Conservation (phyloP, 2,329 filamentous ascomycete genomes). For the Claviceps citrina region DNA sequence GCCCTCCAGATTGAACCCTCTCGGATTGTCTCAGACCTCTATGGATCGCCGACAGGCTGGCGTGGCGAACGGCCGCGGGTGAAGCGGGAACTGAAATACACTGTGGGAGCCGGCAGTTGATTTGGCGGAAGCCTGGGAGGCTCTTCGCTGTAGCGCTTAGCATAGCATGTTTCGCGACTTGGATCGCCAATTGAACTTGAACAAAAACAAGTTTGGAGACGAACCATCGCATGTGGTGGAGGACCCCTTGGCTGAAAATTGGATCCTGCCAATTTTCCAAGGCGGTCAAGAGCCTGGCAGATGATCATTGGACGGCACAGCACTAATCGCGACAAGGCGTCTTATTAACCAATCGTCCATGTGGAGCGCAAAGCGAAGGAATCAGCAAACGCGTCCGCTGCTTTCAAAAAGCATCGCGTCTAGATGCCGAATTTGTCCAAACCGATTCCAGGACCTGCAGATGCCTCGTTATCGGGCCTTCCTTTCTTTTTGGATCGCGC, state of each 20-base stretch:
- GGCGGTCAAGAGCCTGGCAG: not conserved
- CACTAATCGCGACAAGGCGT: too few relatives aligned
- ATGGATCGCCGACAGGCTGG: conserved; percentile 50
- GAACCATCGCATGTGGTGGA: not conserved
- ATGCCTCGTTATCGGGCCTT: not conserved
- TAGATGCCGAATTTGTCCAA: not conserved
- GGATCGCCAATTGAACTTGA: conserved; percentile 2
- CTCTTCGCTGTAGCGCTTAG: conserved; percentile 12
- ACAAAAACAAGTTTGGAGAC: not conserved
- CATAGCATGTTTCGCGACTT: conserved; percentile 14
- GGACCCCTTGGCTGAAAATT: not conserved
- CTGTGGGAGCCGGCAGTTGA: conserved; percentile 4
- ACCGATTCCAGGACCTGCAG: too few relatives aligned
- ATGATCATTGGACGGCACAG: not conserved
- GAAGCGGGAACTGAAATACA: not conserved
- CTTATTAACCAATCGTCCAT: too few relatives aligned
- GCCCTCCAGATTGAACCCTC: conserved; percentile 16
- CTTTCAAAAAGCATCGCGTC: not conserved
- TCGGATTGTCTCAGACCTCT: conserved; percentile 43
- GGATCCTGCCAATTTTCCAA: conserved; percentile 12
- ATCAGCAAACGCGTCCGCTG: not conserved
- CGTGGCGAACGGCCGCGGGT: conserved; percentile 11
- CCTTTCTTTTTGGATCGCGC: not conserved
- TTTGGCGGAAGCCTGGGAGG: conserved; percentile 10
- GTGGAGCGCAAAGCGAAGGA: too few relatives aligned